A percentile compares a stretch with the other conserved stretches of the same genome.
phyloP scores from a whole-genome alignment of 768 basidiomycete genomes.

The Lactifluus pinguis region DNA sequence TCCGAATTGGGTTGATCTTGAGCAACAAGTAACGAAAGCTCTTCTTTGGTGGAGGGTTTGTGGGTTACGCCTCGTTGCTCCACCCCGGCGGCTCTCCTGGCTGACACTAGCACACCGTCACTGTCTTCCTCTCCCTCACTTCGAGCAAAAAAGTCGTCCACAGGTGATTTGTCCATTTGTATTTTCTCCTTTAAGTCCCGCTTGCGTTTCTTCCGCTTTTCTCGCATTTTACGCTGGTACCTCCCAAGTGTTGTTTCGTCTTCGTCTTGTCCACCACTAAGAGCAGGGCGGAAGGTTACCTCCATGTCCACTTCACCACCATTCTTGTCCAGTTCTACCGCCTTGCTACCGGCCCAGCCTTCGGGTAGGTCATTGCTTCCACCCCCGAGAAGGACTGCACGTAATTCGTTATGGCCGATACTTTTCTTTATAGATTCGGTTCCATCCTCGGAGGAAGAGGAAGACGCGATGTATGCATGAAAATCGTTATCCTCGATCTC shows the following conservation, averaged over 20 bases:
- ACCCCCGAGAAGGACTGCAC: slow-evolving; percentile 64
- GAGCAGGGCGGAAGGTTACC: slow-evolving; percentile 87
- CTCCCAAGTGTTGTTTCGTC: slow-evolving; percentile 85
- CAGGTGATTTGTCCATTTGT: slow-evolving; percentile 18
- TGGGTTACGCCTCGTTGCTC: slow-evolving; percentile 2
- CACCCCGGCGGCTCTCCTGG: not conserved
- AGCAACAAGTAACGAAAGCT: slow-evolving; percentile 53
- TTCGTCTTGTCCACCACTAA: slow-evolving; percentile 44
- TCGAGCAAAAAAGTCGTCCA: slow-evolving; percentile 75
- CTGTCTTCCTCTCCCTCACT: slow-evolving; percentile 32
- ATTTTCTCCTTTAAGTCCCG: slow-evolving; percentile 44
- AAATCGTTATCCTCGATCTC: slow-evolving; percentile 93
- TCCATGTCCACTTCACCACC: slow-evolving; percentile 75
- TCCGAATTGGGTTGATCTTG: slow-evolving; percentile 46
- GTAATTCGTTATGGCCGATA: slow-evolving; percentile 53
- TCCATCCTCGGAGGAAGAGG: slow-evolving; percentile 42
- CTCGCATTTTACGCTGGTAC: slow-evolving; percentile 84
- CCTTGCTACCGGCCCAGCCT: slow-evolving; percentile 57
- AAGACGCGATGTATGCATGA: slow-evolving; percentile 39
- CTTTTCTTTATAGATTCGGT: slow-evolving; percentile 38
- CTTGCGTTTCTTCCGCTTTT: slow-evolving; percentile 79
- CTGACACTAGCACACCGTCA: slow-evolving; percentile 20
- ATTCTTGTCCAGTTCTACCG: slow-evolving; percentile 28
- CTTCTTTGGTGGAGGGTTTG: slow-evolving; percentile 44
- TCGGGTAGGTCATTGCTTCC: slow-evolving; percentile 67